Percentiles rank a stretch among this genome's conserved stretches.
phyloP scores from a whole-genome alignment of 495 filamentous ascomycete species.

The Penicillium riverlandense region DNA sequence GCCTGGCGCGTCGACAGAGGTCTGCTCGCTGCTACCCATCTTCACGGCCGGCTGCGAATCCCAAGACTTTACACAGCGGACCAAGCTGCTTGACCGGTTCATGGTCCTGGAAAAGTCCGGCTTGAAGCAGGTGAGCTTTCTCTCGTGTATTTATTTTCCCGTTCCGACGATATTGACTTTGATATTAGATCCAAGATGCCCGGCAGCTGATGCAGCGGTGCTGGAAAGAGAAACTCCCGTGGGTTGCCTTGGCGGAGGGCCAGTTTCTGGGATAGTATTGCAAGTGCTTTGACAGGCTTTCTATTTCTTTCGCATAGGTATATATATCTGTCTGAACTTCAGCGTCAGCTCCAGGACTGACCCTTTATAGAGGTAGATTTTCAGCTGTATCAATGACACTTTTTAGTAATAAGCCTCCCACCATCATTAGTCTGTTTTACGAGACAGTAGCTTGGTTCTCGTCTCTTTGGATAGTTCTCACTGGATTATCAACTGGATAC shows the following conservation, averaged over 20 bases:
- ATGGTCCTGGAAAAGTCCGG: conserved; percentile 65
- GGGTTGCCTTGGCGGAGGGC: conserved; percentile 34
- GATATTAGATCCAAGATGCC: conserved; percentile 34
- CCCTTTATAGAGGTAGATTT: no score
- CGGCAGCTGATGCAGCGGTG: conserved; percentile 37
- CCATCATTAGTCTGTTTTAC: no score
- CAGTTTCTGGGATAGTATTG: conserved; percentile 34
- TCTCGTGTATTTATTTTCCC: background rate
- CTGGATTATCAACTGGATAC: no score
- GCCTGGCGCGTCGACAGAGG: conserved; percentile 62
- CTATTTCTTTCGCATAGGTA: no score
- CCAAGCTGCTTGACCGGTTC: conserved; percentile 60
- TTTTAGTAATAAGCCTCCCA: no score
- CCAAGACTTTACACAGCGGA: conserved; percentile 42
- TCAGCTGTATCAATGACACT: no score
- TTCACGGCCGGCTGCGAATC: conserved; percentile 82
- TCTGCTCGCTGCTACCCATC: conserved; percentile 72
- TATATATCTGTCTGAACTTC: no score
- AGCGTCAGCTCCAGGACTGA: no score
- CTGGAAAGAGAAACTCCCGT: conserved; percentile 35
- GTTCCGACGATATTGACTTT: background rate
- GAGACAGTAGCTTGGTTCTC: no score
- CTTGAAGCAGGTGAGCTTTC: conserved; percentile 57
- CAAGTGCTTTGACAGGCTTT: background rate
- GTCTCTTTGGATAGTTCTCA: no score